phyloP scores from a whole-genome alignment of 2,329 filamentous ascomycete species.

The Ascocoryne sarcoides region DNA sequence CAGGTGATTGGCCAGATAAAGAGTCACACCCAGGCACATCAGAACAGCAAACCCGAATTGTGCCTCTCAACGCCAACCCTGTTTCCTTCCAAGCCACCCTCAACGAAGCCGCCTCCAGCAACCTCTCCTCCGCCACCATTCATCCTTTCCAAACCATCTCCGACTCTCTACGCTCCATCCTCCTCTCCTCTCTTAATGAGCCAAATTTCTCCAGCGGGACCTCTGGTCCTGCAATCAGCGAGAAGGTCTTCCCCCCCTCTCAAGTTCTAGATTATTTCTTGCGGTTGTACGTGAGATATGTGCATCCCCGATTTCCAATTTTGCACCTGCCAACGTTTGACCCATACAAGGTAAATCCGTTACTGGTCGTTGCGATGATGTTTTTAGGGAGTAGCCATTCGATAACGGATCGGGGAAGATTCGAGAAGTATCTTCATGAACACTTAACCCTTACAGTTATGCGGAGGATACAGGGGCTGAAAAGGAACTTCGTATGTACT shows the following conservation, averaged over 20 bases:
- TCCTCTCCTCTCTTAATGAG: conserved; percentile 17
- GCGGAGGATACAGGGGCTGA: conserved; percentile 17
- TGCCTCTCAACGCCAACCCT: conserved; percentile 16
- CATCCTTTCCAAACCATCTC: conserved; percentile 17
- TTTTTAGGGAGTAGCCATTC: conserved; percentile 26
- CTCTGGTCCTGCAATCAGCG: conserved; percentile 17
- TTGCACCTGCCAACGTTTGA: conserved; percentile 25
- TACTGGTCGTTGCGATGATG: conserved; percentile 24
- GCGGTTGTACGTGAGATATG: conserved; percentile 20
- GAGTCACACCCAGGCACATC: conserved; percentile 9
- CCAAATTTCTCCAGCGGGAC: conserved; percentile 13
- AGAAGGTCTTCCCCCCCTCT: conserved; percentile 19
- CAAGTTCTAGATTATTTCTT: conserved; percentile 25
- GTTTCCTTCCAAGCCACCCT: conserved; percentile 23
- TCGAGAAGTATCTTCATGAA: conserved; percentile 23
- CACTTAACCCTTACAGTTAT: conserved; percentile 18
- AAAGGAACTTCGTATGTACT: conserved; percentile 21
- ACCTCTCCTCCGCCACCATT: conserved; percentile 10
- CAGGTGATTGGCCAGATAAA: conserved; percentile 24
- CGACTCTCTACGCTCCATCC: conserved; percentile 10
- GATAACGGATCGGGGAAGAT: conserved; percentile 19
- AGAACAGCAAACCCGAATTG: conserved; percentile 8
- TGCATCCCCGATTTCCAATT: conserved; percentile 23
- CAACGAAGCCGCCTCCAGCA: conserved; percentile 19
- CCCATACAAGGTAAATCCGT: conserved; percentile 18